Evolutionary conservation across 2,329 filamentous ascomycete genomes (phyloP), one percentile per base, ranked within the genome.

Genomic region (Cladobotryum mycophilum): DNA sequence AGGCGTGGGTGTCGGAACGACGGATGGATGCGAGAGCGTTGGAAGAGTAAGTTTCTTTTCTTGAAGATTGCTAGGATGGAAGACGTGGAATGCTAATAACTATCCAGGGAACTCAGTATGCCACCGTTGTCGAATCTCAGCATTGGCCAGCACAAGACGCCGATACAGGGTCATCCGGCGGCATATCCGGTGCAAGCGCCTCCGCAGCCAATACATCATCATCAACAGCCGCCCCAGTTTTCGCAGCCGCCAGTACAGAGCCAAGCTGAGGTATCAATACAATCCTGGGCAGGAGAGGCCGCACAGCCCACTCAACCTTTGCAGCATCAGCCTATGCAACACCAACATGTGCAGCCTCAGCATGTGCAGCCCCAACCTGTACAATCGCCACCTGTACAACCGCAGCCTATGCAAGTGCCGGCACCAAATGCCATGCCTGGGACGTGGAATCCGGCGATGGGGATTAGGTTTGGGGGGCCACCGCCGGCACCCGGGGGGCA

Each of bases 21-120:
- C 80, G 90, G 46, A 81, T 86, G 56, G 92, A 97, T 60, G 90
- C 90, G 0, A 81, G 84, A 57, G 81, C 82, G 48, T 67, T 96
- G 34, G 90, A 96, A 67, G 79, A 81, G 85, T 89, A 72, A 61
- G 82, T 67, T 38, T 47, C 12, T 11, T 5, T 0, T 4, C 3
- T 48, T 15, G 5, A 3, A n/a, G 2, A 1, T 44, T 14, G 45
- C 2, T 30, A 30, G 25, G 25, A 30, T 30, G 25, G 6, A 6
- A 30, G 25, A 30, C 8, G 25, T 49, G n/a, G 51, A 5, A 53
- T 34, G 44, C 53, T 54, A 51, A 54, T 33, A 12, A 25, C 41
- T 55, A 17, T 14, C 4, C 33, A 79, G 76, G 51, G 76, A 80
- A 56, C 65, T 80, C 5, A 73, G 66, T 50, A 78, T 80, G 73